Evolutionary conservation across 345 rosid genomes (phyloP).

Genomic region (Citrus medica): DNA sequence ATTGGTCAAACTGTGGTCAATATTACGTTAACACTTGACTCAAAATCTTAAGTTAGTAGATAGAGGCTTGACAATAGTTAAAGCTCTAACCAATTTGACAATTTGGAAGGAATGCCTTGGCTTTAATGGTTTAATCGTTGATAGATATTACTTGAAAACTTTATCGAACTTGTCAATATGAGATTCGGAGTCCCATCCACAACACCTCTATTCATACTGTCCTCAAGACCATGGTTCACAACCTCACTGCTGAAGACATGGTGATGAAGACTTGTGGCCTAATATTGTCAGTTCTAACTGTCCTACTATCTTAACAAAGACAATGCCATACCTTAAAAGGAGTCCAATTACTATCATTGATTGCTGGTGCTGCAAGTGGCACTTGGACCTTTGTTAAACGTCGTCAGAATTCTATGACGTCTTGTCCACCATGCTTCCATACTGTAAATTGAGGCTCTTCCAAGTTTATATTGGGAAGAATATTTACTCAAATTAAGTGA

Average conservation of each 20-base stretch:
- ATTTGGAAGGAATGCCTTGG: neutral
- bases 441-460: neutral
- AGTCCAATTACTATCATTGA: neutral
- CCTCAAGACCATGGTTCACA: neutral
- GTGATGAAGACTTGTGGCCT: neutral
- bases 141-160: neutral
- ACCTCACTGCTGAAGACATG: neutral
- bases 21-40: neutral
- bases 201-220: neutral
- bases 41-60: neutral
- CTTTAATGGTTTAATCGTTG: neutral
- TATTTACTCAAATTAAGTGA: neutral
- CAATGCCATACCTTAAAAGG: neutral
- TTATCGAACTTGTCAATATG: neutral
- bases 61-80: neutral
- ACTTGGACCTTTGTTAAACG: neutral
- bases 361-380: neutral
- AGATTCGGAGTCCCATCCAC: neutral
- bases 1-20: neutral
- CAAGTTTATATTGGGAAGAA: neutral
- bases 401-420: neutral
- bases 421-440: neutral
- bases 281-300: neutral
- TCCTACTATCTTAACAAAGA: neutral
- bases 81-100: neutral